Base-by-base conservation (phyloP, 192 early-diverging fungal species). In the Podila minutissima region DNA sequence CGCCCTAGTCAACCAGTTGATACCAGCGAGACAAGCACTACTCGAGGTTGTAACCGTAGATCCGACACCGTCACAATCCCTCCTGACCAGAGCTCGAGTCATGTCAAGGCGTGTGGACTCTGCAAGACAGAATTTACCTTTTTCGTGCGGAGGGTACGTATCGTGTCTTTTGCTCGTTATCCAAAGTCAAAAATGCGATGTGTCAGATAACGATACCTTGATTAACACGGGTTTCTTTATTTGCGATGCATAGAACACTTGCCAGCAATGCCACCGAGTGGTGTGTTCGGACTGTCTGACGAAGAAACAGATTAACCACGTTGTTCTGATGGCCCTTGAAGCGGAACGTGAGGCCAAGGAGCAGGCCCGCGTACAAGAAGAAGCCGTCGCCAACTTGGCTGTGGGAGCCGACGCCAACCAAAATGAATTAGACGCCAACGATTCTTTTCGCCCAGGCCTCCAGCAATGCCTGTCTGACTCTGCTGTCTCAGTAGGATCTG, bases 201-300 rank as follows among this genome's bases (percentile, higher is more conserved):
- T 59, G 8, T 69, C 15, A 64, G 15, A 33, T 51, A 51, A 19
- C 2, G 22, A 33, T 38, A 46, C 28, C 20, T 66, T 70, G 59
- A 29, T 29, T 53, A 11, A 38, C 32, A 1, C 19, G 10, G 35
- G 59, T 66, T 10, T 38, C 20, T 64, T 61, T 26, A 11, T 62
- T 41, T 49, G 20, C 24, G 26, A 33, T 60, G 5, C 37, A 7
- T 64, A 85, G 75, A 73, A 83, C 62, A 61, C 68, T 24, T 83
- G 82, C 55, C 74, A 71, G 11, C 69, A 75, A 59, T 83, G 82
- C 33, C 75, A 70, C 5, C 60, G 66, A 53, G 67, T 72, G 11
- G 85, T 86, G 4, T 86, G 85, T 35, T 72, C 81, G 0, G 81
- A 74, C 41, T 86, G 85, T 59, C 41, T 86, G 64, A 86, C 85